These are phyloP conservation scores for Rhododendron ferrugineum DNA, from an alignment of 148 eudicot genomes.

Conservation along the genomic window DNA sequence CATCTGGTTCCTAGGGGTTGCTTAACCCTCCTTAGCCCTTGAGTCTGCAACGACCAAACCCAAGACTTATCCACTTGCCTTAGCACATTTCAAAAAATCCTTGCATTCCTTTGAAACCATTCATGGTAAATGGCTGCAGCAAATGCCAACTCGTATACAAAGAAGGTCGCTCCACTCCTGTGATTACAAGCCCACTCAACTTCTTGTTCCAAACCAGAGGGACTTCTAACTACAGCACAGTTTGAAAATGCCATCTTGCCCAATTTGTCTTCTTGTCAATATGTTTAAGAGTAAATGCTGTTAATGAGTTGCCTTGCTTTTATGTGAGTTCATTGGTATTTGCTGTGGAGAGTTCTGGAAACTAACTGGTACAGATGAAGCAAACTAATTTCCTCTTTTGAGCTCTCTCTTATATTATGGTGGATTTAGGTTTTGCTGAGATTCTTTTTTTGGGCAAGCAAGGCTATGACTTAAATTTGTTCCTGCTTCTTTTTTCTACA, in stretches of 20 bases:
- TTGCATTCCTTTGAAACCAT: not conserved
- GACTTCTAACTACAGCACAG: not conserved
- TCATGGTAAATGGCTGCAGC: not conserved
- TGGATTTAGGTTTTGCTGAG: not conserved
- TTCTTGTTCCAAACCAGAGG: not conserved
- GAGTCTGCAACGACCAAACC: not conserved
- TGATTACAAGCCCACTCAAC: not conserved
- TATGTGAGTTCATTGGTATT: not conserved
- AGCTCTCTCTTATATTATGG: not conserved
- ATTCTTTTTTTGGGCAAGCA: not conserved
- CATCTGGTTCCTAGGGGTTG: not conserved
- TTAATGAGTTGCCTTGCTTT: not conserved
- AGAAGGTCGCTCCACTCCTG: not conserved
- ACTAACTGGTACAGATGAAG: not conserved
- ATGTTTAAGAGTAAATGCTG: not conserved
- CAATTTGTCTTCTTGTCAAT: not conserved
- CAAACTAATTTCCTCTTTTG: not conserved
- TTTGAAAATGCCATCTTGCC: not conserved
- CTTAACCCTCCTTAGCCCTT: not conserved
- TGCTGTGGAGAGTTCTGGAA: not conserved
- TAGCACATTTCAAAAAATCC: not conserved
- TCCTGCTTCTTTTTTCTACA: not conserved
- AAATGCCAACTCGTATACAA: not conserved
- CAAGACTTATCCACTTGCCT: not conserved
- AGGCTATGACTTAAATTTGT: not conserved